A percentile compares a stretch with the other conserved stretches of the same genome.
phyloP scores from a whole-genome alignment of 169 alveolate species.

The Eimeria acervulina region DNA sequence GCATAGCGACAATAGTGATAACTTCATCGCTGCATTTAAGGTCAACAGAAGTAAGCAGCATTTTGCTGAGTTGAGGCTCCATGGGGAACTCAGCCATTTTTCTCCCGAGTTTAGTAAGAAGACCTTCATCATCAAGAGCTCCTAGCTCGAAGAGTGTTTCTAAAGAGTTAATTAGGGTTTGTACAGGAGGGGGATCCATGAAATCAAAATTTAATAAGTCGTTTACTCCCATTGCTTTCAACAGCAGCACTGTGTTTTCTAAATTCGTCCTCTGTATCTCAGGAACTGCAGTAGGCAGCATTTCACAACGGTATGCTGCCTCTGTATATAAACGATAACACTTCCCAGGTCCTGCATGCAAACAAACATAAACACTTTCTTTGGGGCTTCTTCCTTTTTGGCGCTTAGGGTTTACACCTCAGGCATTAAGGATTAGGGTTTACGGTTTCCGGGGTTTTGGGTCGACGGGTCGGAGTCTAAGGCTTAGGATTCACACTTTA shows the following conservation, averaged over 20 bases:
- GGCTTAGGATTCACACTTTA: neutral
- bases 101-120: conserved; percentile 99
- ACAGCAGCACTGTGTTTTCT: conserved; percentile 98
- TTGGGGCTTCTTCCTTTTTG: no score
- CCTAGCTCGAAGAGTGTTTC: conserved; percentile 98
- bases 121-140: conserved; percentile 99
- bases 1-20: conserved; percentile 98
- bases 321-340: conserved; percentile 99
- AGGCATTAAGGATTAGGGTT: neutral
- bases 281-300: conserved; percentile 99
- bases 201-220: conserved; percentile 99
- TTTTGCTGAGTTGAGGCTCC: conserved; percentile 98
- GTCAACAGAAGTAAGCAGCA: conserved; percentile 98
- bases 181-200: conserved; percentile 99
- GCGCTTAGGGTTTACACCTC: neutral
- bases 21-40: conserved; percentile 98
- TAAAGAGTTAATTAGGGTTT: conserved; percentile 98
- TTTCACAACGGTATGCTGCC: conserved; percentile 98
- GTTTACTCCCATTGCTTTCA: conserved; percentile 99
- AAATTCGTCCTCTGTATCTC: conserved; percentile 99
- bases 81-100: conserved; percentile 99
- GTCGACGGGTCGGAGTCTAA: neutral
- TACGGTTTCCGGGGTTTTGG: no score
- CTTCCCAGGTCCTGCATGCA: conserved; percentile 99
- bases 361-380: neutral